Conservation (phyloP, 176 grass and related monocot genomes). For the Lolium rigidum region DNA sequence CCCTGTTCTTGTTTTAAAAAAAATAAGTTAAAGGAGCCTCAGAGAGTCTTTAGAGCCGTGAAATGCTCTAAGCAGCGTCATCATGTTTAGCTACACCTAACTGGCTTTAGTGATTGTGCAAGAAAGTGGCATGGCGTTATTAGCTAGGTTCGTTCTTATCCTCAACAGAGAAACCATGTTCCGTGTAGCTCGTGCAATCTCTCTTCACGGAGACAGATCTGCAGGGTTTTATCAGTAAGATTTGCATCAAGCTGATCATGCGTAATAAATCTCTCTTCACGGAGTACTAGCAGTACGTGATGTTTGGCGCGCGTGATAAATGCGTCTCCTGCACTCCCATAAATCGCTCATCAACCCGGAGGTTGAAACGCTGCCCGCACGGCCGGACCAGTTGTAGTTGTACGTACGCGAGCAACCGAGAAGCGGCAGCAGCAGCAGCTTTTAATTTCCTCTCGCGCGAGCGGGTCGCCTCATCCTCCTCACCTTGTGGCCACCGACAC, state of each 20-base stretch:
- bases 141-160: conserved; percentile 21
- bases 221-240: not conserved
- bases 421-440: no score
- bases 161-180: not conserved
- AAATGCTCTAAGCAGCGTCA: not conserved
- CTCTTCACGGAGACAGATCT: no score
- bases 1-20: no score
- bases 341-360: no score
- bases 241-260: not conserved
- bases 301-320: not conserved
- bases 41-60: no score
- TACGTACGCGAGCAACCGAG: not conserved
- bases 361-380: conserved; percentile 11
- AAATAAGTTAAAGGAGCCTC: no score
- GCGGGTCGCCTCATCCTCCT: no score
- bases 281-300: not conserved
- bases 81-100: not conserved
- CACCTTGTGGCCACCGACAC: not conserved
- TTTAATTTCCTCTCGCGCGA: no score
- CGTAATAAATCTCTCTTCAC: no score
- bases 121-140: not conserved
- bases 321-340: not conserved
- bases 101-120: not conserved
- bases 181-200: not conserved
- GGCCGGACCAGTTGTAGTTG: not conserved